These are phyloP conservation scores for Suaeda aralocaspica DNA, from an alignment of 148 eudicot genomes.

Conservation along the genomic window DNA sequence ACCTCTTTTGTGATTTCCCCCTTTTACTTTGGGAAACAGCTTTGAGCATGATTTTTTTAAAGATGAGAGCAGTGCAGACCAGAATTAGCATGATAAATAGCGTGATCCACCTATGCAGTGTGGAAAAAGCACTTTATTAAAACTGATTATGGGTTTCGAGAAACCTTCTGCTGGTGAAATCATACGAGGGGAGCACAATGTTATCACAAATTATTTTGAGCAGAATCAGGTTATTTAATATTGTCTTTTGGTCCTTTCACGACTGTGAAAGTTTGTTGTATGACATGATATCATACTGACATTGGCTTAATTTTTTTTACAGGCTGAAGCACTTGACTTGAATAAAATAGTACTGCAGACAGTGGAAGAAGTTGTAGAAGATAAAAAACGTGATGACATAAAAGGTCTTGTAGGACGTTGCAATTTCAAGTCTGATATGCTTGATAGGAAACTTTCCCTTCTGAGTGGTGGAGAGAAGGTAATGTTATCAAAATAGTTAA, in stretches of 20 bases:
- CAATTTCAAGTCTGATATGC: constrained; percentile 94
- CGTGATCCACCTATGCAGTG: no score
- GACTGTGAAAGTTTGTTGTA: background rate
- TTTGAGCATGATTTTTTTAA: constrained; percentile 92
- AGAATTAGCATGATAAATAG: no score
- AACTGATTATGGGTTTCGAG: constrained; percentile 78
- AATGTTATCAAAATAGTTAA: constrained; percentile 1
- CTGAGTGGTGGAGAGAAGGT: constrained; percentile 99
- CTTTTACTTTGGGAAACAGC: constrained; percentile 37
- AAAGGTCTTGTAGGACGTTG: constrained; percentile 93
- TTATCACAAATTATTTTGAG: constrained; percentile 91
- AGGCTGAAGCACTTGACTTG: constrained; percentile 97
- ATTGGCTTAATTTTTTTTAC: constrained; percentile 20
- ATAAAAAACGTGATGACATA: constrained; percentile 89
- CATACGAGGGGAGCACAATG: constrained; percentile 84
- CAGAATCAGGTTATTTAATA: constrained; percentile 80
- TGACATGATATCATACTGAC: background rate
- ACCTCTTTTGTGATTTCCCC: background rate
- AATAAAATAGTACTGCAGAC: constrained; percentile 82
- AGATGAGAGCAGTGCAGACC: constrained; percentile 39
- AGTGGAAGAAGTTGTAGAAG: constrained; percentile 91
- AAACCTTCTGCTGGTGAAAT: constrained; percentile 69
- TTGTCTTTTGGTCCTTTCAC: background rate
- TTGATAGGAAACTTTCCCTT: constrained; percentile 86
- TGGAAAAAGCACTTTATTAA: constrained; percentile 90